Conservation (phyloP, 2,329 filamentous ascomycete genomes). For the Scleromitrula shiraiana region DNA sequence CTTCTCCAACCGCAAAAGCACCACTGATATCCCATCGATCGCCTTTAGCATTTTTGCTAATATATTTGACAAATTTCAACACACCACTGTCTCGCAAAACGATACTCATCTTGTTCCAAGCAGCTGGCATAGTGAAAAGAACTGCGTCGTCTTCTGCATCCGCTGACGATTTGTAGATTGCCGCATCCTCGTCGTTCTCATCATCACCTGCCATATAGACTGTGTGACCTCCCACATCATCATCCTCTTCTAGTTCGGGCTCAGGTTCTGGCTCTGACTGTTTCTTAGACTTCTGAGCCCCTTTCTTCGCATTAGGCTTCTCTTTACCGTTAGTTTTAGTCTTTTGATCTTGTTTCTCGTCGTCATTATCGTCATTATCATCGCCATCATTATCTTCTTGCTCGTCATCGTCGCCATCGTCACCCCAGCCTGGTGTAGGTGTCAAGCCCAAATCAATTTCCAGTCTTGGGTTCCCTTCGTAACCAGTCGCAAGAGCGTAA, state of each 20-base stretch:
- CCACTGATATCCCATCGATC: conserved; percentile 90
- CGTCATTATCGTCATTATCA: conserved; percentile 25
- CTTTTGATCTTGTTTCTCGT: conserved; percentile 23
- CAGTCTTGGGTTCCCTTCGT: conserved; percentile 68
- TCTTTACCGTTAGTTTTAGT: conserved; percentile 7
- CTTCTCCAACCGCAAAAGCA: conserved; percentile 62
- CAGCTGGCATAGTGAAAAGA: conserved; percentile 58
- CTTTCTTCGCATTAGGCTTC: conserved; percentile 1
- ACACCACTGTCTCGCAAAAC: conserved; percentile 81
- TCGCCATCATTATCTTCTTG: conserved; percentile 35
- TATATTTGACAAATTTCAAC: conserved; percentile 93
- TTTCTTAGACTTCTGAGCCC: neutral
- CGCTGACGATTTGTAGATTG: conserved; percentile 69
- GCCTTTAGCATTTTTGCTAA: conserved; percentile 71
- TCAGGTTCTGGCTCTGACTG: conserved; percentile 13
- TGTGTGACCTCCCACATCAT: conserved; percentile 67
- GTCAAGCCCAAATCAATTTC: conserved; percentile 86
- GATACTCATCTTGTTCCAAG: conserved; percentile 87
- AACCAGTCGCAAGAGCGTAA: conserved; percentile 86
- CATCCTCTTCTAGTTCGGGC: conserved; percentile 29
- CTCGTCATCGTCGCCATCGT: conserved; percentile 49
- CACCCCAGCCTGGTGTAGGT: conserved; percentile 77
- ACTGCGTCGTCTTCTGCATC: conserved; percentile 67
- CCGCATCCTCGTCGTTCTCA: conserved; percentile 64
- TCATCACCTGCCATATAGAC: conserved; percentile 93